phyloP scores from a whole-genome alignment of 148 eudicot genomes.

The Rhododendron vialii region DNA sequence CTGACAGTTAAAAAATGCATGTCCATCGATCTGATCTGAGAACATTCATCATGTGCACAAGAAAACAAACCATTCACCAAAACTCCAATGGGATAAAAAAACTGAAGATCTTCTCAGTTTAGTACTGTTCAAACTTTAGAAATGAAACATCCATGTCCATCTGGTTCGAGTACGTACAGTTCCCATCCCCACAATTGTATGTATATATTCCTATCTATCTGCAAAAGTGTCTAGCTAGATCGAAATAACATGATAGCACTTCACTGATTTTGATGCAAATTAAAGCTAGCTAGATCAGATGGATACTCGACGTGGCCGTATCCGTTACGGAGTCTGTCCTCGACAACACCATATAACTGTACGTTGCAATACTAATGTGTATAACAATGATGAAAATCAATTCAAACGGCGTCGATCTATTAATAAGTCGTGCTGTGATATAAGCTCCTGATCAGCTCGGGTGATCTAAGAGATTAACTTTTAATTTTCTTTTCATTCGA shows the following conservation, averaged over 20 bases:
- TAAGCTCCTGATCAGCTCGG: no score
- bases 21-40: background rate
- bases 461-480: no score
- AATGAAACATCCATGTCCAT: background rate
- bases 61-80: background rate
- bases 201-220: background rate
- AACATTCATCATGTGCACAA: slow-evolving; percentile 1
- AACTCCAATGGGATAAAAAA: background rate
- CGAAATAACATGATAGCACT: background rate
- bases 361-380: no score
- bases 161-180: background rate
- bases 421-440: no score
- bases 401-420: no score
- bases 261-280: background rate
- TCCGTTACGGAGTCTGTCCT: no score
- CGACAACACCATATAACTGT: no score
- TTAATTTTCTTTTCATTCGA: no score
- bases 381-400: no score
- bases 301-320: no score
- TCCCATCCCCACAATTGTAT: background rate
- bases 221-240: background rate
- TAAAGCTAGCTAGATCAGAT: no score
- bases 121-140: background rate
- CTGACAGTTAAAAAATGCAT: background rate
- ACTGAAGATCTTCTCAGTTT: background rate